Percentiles rank a stretch among this genome's conserved stretches.
Evolutionary conservation across 768 basidiomycete species (phyloP).

Genomic region (Leccinum pellstonianum): DNA sequence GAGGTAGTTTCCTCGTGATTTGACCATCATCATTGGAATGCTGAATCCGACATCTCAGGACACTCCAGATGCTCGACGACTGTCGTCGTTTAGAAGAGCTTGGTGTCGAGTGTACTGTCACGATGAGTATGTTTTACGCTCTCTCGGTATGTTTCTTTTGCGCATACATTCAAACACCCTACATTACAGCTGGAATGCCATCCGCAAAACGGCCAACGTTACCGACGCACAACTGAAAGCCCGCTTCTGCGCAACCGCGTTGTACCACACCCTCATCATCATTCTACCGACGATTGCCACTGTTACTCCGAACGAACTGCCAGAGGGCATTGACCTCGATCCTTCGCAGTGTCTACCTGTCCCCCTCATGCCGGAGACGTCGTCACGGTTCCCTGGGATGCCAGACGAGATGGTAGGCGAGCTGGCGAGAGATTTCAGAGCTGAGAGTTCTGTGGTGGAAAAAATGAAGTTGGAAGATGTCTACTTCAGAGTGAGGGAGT

Average conservation of each 20-base stretch:
- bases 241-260: conserved; percentile 70
- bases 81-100: conserved; percentile 68
- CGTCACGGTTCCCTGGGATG: conserved; percentile 65
- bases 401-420: conserved; percentile 62
- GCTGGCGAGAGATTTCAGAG: conserved; percentile 57
- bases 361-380: conserved; percentile 59
- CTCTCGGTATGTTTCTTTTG: not conserved
- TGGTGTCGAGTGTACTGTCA: conserved; percentile 90
- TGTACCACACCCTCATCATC: conserved; percentile 63
- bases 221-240: conserved; percentile 75
- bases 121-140: conserved; percentile 66
- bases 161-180: not conserved
- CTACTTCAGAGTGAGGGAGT: conserved; percentile 60
- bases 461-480: conserved; percentile 56
- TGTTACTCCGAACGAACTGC: conserved; percentile 32
- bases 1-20: conserved; percentile 38
- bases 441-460: conserved; percentile 58
- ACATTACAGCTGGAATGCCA: conserved; percentile 65
- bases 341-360: conserved; percentile 59
- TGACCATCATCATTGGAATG: not conserved
- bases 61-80: conserved; percentile 66
- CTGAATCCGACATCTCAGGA: conserved; percentile 40
- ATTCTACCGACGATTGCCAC: conserved; percentile 39
- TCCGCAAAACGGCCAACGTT: conserved; percentile 71
- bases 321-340: conserved; percentile 50